These are phyloP conservation scores for Aurantiochytrium sp. DNA, from an alignment of 108 stramenopile species.

Conservation along the genomic window DNA sequence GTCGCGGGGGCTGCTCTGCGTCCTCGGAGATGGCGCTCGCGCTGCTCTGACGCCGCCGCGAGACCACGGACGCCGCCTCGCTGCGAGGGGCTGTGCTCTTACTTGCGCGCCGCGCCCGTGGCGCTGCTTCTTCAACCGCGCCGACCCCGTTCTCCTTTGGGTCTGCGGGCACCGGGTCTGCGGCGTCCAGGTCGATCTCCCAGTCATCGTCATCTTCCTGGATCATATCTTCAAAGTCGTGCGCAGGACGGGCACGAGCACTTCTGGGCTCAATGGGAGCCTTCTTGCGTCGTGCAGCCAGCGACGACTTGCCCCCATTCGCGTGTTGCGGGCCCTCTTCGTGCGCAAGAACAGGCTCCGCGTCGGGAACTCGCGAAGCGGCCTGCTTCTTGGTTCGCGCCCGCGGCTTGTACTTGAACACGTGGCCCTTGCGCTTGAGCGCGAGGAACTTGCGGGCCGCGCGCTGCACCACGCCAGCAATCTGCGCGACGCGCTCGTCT, in stretches of 20 bases:
- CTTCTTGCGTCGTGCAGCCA: not conserved
- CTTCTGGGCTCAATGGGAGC: not conserved
- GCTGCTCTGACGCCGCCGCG: no score
- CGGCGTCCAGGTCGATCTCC: not conserved
- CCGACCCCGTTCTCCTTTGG: no score
- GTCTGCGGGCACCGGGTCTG: not conserved
- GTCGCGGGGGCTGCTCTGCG: no score
- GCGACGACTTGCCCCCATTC: no score
- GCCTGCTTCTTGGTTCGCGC: no score
- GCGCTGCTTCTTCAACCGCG: no score
- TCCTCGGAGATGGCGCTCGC: no score
- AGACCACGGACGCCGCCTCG: no score
- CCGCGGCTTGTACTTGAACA: not conserved
- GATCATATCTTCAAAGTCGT: not conserved
- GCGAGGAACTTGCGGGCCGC: not conserved
- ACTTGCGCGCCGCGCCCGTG: no score
- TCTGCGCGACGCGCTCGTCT: not conserved
- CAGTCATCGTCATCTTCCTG: not conserved
- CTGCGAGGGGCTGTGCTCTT: no score
- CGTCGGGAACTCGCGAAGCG: not conserved
- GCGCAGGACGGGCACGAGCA: not conserved
- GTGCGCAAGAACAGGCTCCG: not conserved
- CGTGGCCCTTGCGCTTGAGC: not conserved
- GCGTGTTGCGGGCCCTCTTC: no score
- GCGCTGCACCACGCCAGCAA: not conserved